These are phyloP conservation scores for Fragaria nilgerrensis DNA, from an alignment of 306 rosid genomes.

Conservation along the genomic window DNA sequence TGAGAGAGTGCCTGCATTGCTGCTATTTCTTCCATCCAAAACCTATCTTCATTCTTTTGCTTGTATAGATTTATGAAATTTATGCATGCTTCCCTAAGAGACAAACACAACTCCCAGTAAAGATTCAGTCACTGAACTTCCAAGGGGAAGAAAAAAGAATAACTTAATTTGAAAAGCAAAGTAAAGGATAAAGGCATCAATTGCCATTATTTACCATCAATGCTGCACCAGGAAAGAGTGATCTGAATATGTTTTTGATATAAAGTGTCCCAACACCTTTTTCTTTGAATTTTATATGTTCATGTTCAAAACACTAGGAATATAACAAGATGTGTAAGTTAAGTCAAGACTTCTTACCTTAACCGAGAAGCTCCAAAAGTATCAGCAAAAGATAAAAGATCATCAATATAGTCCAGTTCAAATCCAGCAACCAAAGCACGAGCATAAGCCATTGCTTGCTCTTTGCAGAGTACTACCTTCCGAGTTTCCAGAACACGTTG, in stretches of 20 bases:
- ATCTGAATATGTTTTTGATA: background rate
- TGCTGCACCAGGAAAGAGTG: background rate
- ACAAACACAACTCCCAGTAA: conserved; percentile 12
- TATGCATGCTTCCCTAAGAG: conserved; percentile 82
- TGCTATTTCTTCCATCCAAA: conserved; percentile 92
- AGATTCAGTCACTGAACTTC: background rate
- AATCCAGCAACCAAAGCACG: conserved; percentile 93
- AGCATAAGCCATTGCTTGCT: conserved; percentile 99
- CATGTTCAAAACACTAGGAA: background rate
- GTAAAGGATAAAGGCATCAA: background rate
- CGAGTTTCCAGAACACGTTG: conserved; percentile 90
- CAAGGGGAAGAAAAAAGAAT: background rate
- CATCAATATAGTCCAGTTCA: conserved; percentile 67
- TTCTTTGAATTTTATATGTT: background rate
- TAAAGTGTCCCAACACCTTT: background rate
- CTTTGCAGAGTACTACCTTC: conserved; percentile 81
- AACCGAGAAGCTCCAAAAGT: conserved; percentile 96
- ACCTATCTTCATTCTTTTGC: conserved; percentile 91
- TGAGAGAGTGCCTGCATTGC: conserved; percentile 86
- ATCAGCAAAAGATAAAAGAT: conserved; percentile 82
- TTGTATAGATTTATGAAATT: conserved; percentile 82
- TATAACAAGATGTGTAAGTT: background rate
- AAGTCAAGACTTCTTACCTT: conserved; percentile 50
- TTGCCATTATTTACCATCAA: background rate
- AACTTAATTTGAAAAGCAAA: background rate